Base-by-base conservation (phyloP, 2,329 filamentous ascomycete genomes). In the Leptosphaerulina australis region DNA sequence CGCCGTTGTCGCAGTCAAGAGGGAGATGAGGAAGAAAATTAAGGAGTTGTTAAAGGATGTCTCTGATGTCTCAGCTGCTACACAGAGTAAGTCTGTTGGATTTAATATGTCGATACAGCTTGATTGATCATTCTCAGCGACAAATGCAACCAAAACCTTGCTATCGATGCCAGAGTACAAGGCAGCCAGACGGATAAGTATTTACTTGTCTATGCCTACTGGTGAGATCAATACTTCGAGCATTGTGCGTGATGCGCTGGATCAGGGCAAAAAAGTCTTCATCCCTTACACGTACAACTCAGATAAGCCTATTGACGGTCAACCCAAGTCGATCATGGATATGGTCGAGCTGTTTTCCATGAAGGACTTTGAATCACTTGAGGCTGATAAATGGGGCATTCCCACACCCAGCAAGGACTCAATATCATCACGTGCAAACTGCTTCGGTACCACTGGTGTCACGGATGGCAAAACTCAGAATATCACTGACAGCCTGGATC, bases 201-300 rank as follows among this genome's bases (percentile, higher is more conserved):
- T 99, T 48, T 99, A 96, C 70, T 80, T 99, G 12, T 94, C 93
- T 9, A 99, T 99, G 94, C 91, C 92, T 0, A 77, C 79, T 8
- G 88, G 87, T 18, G 94, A 99, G 76, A 83, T 96, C 20, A 90
- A 91, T 61, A 99, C 94, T 1, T 85, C 87, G 41, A 78, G 80
- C 38, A 90, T 97, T 45, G 90, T 97, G 7, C 83, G 84, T 21
- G 84, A 97, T 77, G 92, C 93, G 10, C 79, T 99, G 20, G 74
- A 76, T 5, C 73, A 79, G 3, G 90, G 89, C 29, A 99, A 97
- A 75, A 80, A 87, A 54, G 91, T 99, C 50, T 97, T 91, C 71
- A 86, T 99, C 37, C 94, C 94, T 0, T 97, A 94, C 69, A 87
- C 96, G 43, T 87, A 94, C 75, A 85, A 81, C 62, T 78, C 78